Evolutionary conservation across 495 filamentous ascomycete species (phyloP).

Genomic region (Astrocystis sublimbata): DNA sequence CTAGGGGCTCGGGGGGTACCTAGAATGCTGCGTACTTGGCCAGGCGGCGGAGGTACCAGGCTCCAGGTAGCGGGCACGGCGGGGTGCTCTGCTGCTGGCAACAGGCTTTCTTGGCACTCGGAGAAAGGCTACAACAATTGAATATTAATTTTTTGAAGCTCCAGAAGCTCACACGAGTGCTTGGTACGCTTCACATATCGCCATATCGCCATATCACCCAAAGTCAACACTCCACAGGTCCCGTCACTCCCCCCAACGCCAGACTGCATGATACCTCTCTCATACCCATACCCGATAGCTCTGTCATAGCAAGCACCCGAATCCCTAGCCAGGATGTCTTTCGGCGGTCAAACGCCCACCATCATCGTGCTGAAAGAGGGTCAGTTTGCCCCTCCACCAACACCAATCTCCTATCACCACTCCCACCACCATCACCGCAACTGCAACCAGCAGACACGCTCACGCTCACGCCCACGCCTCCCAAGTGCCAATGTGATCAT

Average conservation of each 20-base stretch:
- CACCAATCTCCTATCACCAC: too few relatives aligned
- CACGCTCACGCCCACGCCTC: too few relatives aligned
- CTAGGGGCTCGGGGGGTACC: too few relatives aligned
- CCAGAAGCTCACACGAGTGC: conserved; percentile 17
- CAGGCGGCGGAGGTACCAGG: too few relatives aligned
- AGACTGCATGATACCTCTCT: too few relatives aligned
- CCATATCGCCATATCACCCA: conserved; percentile 2
- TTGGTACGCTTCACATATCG: too few relatives aligned
- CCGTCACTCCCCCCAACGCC: neutral
- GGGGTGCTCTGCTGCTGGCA: neutral
- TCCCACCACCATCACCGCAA: conserved; percentile 9
- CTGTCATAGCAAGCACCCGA: neutral
- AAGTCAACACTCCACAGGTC: conserved; percentile 21
- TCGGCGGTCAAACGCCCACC: conserved; percentile 96
- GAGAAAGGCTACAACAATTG: conserved; percentile 29
- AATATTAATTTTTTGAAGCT: conserved; percentile 37
- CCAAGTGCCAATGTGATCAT: neutral
- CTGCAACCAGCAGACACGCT: too few relatives aligned
- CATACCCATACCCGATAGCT: neutral
- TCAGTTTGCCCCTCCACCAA: conserved; percentile 54
- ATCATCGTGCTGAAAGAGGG: conserved; percentile 98
- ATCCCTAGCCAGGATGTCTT: conserved; percentile 69
- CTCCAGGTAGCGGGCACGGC: too few relatives aligned
- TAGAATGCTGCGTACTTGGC: too few relatives aligned
- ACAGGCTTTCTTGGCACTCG: conserved; percentile 10